phyloP scores from a whole-genome alignment of 73 alveolate species.

The Uronychia binucleata region DNA sequence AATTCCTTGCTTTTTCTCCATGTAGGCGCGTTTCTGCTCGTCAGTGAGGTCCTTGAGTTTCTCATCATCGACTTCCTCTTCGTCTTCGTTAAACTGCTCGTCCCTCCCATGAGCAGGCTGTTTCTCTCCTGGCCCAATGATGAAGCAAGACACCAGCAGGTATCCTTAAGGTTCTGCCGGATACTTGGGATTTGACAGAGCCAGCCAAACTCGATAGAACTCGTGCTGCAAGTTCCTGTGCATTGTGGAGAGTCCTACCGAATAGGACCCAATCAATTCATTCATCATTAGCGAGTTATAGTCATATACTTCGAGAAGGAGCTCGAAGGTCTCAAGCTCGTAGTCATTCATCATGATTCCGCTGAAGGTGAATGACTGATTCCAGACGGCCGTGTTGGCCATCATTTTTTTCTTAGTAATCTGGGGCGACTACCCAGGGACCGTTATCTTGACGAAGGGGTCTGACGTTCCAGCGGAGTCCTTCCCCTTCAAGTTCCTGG shows the following conservation, averaged over 20 bases:
- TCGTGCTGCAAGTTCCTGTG: slow-evolving; percentile 90
- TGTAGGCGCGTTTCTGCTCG: slow-evolving; percentile 61
- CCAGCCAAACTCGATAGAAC: slow-evolving; percentile 86
- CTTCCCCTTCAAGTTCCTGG: slow-evolving; percentile 82
- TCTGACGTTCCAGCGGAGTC: slow-evolving; percentile 91
- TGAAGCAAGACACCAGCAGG: slow-evolving; percentile 80
- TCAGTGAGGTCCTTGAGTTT: slow-evolving; percentile 75
- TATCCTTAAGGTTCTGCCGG: slow-evolving; percentile 89
- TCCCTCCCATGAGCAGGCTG: slow-evolving; percentile 95
- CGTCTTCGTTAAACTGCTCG: slow-evolving; percentile 64
- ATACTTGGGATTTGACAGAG: slow-evolving; percentile 77
- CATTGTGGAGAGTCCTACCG: slow-evolving; percentile 90
- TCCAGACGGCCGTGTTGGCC: slow-evolving; percentile 86
- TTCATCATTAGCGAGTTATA: slow-evolving; percentile 74
- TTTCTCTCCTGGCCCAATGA: slow-evolving; percentile 91
- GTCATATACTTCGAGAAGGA: slow-evolving; percentile 82
- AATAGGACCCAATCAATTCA: slow-evolving; percentile 80
- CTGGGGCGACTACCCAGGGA: slow-evolving; percentile 82
- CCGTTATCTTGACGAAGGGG: slow-evolving; percentile 87
- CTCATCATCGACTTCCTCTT: slow-evolving; percentile 80
- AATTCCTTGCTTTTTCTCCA: slow-evolving; percentile 67
- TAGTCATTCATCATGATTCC: slow-evolving; percentile 71
- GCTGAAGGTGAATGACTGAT: slow-evolving; percentile 90
- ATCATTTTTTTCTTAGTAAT: slow-evolving; percentile 75
- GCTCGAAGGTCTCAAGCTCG: slow-evolving; percentile 91